These are phyloP conservation scores for Geotrichum citri-aurantii DNA, from an alignment of 1,139 yeast genomes.

Conservation along the genomic window DNA sequence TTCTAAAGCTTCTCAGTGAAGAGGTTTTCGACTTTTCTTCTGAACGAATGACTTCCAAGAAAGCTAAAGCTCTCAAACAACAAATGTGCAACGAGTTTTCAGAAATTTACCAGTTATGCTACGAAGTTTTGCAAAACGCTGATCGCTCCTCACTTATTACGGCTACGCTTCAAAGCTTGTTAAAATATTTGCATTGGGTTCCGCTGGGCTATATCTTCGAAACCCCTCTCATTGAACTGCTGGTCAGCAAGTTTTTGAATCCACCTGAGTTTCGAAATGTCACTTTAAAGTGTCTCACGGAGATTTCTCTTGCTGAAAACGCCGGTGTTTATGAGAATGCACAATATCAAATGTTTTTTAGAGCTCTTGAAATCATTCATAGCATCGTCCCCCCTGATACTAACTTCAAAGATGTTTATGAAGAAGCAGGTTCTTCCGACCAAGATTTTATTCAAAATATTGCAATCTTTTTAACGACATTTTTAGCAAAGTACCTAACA, in stretches of 20 bases:
- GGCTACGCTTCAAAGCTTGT: constrained; percentile 77
- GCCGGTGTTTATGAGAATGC: constrained; percentile 64
- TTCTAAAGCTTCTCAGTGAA: constrained; percentile 80
- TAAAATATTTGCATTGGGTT: constrained; percentile 90
- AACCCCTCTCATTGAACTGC: constrained; percentile 66
- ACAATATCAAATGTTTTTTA: constrained; percentile 56
- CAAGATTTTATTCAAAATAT: constrained; percentile 94
- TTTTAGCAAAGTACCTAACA: constrained; percentile 66
- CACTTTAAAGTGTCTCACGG: constrained; percentile 87
- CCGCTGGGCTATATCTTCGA: constrained; percentile 86
- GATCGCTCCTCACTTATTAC: constrained; percentile 72
- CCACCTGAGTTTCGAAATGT: constrained; percentile 79
- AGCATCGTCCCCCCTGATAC: constrained; percentile 69
- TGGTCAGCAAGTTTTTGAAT: constrained; percentile 68
- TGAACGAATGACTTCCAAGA: constrained; percentile 95
- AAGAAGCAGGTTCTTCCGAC: constrained; percentile 70
- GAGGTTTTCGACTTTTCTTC: constrained; percentile 93
- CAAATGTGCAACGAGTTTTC: constrained; percentile 89
- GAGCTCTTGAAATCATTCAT: constrained; percentile 66
- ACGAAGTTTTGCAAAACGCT: constrained; percentile 86
- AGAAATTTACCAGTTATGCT: constrained; percentile 87
- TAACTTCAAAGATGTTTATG: constrained; percentile 68
- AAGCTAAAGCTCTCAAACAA: constrained; percentile 72
- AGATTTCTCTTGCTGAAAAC: constrained; percentile 64
- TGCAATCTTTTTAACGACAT: constrained; percentile 88